Base-by-base conservation (phyloP, 2,329 filamentous ascomycete species). In the Scolecobasidium constrictum region DNA sequence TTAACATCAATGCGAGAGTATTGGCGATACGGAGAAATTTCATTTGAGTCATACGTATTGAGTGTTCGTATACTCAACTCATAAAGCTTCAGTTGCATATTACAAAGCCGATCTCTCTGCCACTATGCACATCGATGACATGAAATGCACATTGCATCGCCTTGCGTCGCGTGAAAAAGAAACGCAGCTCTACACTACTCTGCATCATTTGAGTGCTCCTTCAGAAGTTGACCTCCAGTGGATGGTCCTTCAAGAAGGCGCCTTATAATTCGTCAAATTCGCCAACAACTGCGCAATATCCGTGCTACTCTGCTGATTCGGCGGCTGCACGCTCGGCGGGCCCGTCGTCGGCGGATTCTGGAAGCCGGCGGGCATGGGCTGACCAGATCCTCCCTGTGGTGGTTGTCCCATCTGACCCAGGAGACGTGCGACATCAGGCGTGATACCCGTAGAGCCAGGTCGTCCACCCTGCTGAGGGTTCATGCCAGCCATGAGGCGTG, bases 231-330 rank as follows among this genome's bases (percentile, higher is more conserved):
- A n/a, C n/a, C n/a, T n/a, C n/a, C n/a, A n/a, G n/a, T n/a, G n/a
- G n/a, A n/a, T n/a, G n/a, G n/a, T n/a, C n/a, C n/a, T 13, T 42
- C 33, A 42, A n/a, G 33, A 5, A 7, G 38, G 38, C 9, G 38
- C 22, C 15, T 42, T 42, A 18, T 42, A 42, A 22, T 31, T 34
- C 12, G 26, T 42, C 21, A 42, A 26, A 20, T 36, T 36, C 20
- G 40, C 40, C 19, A 42, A 26, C 31, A 42, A 6, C 13, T 26
- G 19, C 31, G 20, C 19, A 37, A 42, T 42, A 37, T 42, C 40
- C 15, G 31, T 26, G 20, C 5, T 26, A 9, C 31, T 26, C 18
- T 26, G 23, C 7, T 20, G 13, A 19, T 20, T 35, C 26, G 34
- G 34, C 34, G 34, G 34, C 17, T 11, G 9, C 9, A 26, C 34